Evolutionary conservation across 1,284 basidiomycete species (phyloP), one percentile per base, ranked within the genome.

Genomic region (Cryptococcus sp.): DNA sequence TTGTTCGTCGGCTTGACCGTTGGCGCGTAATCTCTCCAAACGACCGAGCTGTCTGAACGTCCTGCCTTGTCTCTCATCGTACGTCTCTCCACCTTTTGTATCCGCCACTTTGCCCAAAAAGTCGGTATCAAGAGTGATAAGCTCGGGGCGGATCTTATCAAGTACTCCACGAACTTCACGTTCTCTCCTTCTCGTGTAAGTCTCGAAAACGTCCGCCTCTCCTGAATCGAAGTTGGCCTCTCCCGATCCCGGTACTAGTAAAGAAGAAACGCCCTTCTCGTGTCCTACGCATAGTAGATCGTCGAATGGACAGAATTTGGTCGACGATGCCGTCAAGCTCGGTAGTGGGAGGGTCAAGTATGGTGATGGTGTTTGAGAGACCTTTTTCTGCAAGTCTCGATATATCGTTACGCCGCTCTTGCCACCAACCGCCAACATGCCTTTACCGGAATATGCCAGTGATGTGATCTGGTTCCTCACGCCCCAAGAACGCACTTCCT

Each of bases 171-270:
- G 88, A 63, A 99, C 93, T 77, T 99, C 96, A 61, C 91, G 83
- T 81, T 99, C 96, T 50, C 91, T 82, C 56, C 93, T 79, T 17
- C 88, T 83, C 59, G 86, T 87, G 78, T 86, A 87, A 66, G 87
- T 86, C 78, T 99, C 94, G 80, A 89, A 98, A 3, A 95, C 93
- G 84, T 99, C 94, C 0, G 91, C 89, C 79, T 99, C 95, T 22
- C 83, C 79, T 57, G 89, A 90, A 77, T 99, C 95, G 74, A 94
- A 97, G 81, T 96, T 93, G 46, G 93, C 86, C 76, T 99, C 94
- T 43, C 95, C 95, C 4, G 88, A 81, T 16, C 95, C 95, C 0
- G 95, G 95, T 0, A 99, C 87, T 54, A 99, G 81, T 46, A 98
- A 83, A 48, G 85, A 89, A 1, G 89, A 90, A 25, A 98, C 82